Base-by-base conservation (phyloP, 176 grass and related monocot genomes). In the Zizania latifolia region DNA sequence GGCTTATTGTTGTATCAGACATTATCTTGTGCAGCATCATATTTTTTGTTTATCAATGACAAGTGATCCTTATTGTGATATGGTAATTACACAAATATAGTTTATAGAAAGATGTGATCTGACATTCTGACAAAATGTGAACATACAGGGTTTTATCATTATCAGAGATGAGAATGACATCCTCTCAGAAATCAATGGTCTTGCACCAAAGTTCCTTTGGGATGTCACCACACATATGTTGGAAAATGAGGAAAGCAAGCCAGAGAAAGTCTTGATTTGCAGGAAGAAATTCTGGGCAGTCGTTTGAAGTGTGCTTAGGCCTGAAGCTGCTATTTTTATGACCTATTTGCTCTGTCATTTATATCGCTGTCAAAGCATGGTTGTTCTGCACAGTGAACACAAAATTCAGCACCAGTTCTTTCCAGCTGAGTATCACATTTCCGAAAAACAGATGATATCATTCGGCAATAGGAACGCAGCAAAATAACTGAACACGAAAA, bases 261-360 rank as follows among this genome's bases (percentile, higher is more conserved):
- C 34, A 1, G 89, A 94, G 44, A 60, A 82, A 70, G 84, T 94
- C 44, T 45, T 99, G 33, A 72, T 99, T 66, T 99, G 71, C 64
- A 87, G 86, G 75, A 99, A 90, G 87, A 99, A 94, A 76, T 99
- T 99, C 74, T 94, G 95, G 95, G 82, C 92, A 68, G 83, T 99
- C 32, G 53, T 88, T 78, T 94, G 80, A 99, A 78, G 51, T 82
- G 55, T 50, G 35, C 33, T 71, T 80, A 65, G 19, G 17, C 50
- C 0, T 3, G 24, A 62, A 62, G 29, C 50, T 77, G 15, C 54
- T 32, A 30, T 36, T 9, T 40, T 15, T n/a, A 39, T 46, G 19
- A 35, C 39, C 28, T 45, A 81, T 37, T 6, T 58, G 5, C 5
- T 14, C 11, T 31, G n/a, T 6, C 39, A 7, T 48, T 31, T 59